phyloP scores from a whole-genome alignment of 202 grass and related monocot genomes.

The Bolboschoenoplectus hybrid region DNA sequence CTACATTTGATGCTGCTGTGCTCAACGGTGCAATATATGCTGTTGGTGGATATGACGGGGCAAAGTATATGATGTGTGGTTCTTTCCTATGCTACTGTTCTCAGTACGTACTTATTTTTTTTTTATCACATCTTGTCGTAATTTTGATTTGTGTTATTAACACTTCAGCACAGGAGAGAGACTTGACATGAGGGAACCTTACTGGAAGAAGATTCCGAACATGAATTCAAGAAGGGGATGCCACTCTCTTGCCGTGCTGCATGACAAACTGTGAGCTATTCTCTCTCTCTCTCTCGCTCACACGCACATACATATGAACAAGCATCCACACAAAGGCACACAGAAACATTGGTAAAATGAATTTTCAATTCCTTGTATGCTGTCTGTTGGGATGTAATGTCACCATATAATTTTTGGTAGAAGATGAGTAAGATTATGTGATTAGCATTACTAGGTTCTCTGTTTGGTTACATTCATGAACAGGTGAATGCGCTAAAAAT shows the following conservation, averaged over 20 bases:
- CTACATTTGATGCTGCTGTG: constrained; percentile 56
- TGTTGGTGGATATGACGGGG: constrained; percentile 66
- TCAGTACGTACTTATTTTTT: constrained; percentile 31
- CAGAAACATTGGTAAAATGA: neutral
- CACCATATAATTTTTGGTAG: neutral
- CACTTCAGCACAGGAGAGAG: constrained; percentile 69
- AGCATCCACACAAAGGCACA: neutral
- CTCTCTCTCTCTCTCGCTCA: neutral
- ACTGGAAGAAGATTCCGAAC: constrained; percentile 58
- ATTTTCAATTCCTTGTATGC: neutral
- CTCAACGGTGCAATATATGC: constrained; percentile 72
- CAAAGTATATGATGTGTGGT: constrained; percentile 56
- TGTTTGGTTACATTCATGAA: neutral
- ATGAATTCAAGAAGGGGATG: constrained; percentile 74
- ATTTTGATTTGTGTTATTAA: neutral
- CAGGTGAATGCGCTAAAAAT: neutral
- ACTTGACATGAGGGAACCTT: constrained; percentile 67
- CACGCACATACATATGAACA: neutral
- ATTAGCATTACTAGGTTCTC: neutral
- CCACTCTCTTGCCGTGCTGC: constrained; percentile 56
- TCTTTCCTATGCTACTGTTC: constrained; percentile 35
- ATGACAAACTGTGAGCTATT: constrained; percentile 67
- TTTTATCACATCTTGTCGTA: neutral
- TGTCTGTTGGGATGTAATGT: neutral
- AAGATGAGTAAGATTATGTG: neutral